Evolutionary conservation across 805 yeast genomes (phyloP), one percentile per base, ranked within the genome.

Genomic region (Metschnikowia anglica): DNA sequence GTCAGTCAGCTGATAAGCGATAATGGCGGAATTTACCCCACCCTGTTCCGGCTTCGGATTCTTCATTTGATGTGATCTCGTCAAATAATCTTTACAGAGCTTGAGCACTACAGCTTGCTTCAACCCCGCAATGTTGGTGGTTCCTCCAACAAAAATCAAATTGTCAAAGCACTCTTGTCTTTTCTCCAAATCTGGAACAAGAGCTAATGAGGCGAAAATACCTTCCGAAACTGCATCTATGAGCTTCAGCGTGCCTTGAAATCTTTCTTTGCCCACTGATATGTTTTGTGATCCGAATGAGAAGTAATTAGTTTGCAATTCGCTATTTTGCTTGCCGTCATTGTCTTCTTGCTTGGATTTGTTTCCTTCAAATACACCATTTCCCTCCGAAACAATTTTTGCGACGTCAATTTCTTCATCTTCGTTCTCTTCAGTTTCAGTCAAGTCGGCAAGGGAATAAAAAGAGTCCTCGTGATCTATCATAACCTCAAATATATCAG

Each of bases 371-470:
- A 28, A 18, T 3, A 4, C 29, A 54, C 44, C 79, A 48, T 83
- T 78, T 11, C 82, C 88, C 48, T 87, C 82, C 1, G 93, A 79
- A 10, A 90, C 93, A 52, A 90, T 80, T 30, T 89, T 88, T 2
- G 97, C 96, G 37, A 91, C 89, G 61, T 91, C 96, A 28, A 88
- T 73, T 3, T 81, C 79, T 40, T 88, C 95, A 23, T 85, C 91
- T 4, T 70, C 73, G 12, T 60, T 64, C 2, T 56, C 60, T 21
- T 45, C 35, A 2, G 20, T 29, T 20, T 57, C 49, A 25, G 49
- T 52, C 43, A 73, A 62, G 25, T 76, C 83, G 37, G 77, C 80
- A 44, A 73, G 59, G 16, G 84, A 81, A 53, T 81, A 82, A 56
- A 80, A 81, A 1, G 86, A 78, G 45, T 73, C 74, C 41, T 76